Percentiles rank a stretch among this genome's conserved stretches.
Conservation (phyloP, 1,139 yeast species). For the Geotrichum phurueaensis region DNA sequence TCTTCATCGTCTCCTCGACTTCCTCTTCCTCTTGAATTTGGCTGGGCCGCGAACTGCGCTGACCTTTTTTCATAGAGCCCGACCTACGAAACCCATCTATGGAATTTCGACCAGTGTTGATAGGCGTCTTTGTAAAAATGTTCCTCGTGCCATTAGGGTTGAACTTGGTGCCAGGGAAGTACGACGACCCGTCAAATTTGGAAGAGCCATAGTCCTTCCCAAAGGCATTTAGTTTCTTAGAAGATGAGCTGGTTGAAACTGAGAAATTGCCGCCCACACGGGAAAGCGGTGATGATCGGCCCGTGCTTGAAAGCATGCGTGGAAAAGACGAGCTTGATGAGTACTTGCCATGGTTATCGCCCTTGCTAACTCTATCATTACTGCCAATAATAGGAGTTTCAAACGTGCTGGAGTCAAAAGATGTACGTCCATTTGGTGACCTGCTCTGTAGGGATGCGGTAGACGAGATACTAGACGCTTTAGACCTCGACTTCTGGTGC, state of each 20-base stretch:
- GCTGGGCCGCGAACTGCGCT: not conserved
- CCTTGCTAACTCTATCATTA: conserved; percentile 19
- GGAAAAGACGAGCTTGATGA: conserved; percentile 1
- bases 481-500: conserved; percentile 27
- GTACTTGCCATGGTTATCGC: conserved; percentile 3
- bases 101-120: not conserved
- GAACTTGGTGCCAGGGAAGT: conserved; percentile 17
- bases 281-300: not conserved
- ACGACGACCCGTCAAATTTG: conserved; percentile 26
- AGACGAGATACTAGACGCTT: conserved; percentile 31
- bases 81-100: not conserved
- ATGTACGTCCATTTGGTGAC: conserved; percentile 1
- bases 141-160: not conserved
- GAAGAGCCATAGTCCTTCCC: conserved; percentile 4
- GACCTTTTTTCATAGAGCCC: conserved; percentile 1
- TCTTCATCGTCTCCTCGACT: conserved; percentile 5
- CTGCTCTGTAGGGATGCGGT: conserved; percentile 28
- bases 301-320: conserved; percentile 10
- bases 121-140: not conserved
- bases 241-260: not conserved
- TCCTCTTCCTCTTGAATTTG: conserved; percentile 10
- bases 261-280: not conserved
- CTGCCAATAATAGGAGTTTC: not conserved
- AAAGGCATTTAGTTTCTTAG: not conserved
- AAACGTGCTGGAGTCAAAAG: not conserved